Conservation (phyloP, 495 filamentous ascomycete species). For the Penicillium subrubescens region DNA sequence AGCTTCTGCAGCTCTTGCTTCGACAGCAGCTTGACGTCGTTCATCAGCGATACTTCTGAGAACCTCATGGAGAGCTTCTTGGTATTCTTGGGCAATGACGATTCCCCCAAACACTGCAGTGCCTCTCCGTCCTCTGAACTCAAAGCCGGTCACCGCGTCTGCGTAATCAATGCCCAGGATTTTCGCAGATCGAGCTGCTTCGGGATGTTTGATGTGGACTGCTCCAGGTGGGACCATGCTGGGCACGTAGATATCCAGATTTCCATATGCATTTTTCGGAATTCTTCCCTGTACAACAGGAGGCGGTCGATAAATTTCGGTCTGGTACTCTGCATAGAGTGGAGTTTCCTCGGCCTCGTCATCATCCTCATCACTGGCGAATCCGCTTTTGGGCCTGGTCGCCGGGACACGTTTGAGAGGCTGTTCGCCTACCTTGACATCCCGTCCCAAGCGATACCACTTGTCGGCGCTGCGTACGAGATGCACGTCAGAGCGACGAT, state of each 20-base stretch:
- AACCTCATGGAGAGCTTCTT: slow-evolving; percentile 70
- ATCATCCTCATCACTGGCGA: slow-evolving; percentile 43
- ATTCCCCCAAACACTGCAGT: slow-evolving; percentile 78
- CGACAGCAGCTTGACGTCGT: slow-evolving; percentile 57
- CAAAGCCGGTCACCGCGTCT: slow-evolving; percentile 86
- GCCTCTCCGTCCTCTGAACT: slow-evolving; percentile 78
- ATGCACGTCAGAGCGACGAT: slow-evolving; percentile 77
- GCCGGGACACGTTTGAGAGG: slow-evolving; percentile 70
- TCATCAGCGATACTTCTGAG: slow-evolving; percentile 65
- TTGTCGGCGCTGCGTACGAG: slow-evolving; percentile 72
- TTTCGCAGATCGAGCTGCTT: slow-evolving; percentile 71
- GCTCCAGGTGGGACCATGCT: slow-evolving; percentile 89
- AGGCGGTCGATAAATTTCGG: slow-evolving; percentile 71
- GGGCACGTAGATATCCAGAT: slow-evolving; percentile 88
- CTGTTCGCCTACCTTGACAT: slow-evolving; percentile 72
- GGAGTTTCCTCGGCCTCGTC: slow-evolving; percentile 44
- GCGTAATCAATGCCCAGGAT: slow-evolving; percentile 84
- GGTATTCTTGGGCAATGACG: slow-evolving; percentile 70
- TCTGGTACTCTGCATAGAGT: slow-evolving; percentile 77
- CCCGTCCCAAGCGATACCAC: slow-evolving; percentile 86
- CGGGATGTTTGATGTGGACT: slow-evolving; percentile 65
- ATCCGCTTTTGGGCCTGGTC: slow-evolving; percentile 37
- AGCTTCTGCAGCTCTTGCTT: slow-evolving; percentile 55
- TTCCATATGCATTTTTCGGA: slow-evolving; percentile 85
- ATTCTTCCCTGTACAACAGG: slow-evolving; percentile 73